Percentiles rank a stretch among this genome's conserved stretches.
These are phyloP conservation scores for Raphanus raphanistrum DNA, from an alignment of 345 rosid genomes.

Conservation along the genomic window DNA sequence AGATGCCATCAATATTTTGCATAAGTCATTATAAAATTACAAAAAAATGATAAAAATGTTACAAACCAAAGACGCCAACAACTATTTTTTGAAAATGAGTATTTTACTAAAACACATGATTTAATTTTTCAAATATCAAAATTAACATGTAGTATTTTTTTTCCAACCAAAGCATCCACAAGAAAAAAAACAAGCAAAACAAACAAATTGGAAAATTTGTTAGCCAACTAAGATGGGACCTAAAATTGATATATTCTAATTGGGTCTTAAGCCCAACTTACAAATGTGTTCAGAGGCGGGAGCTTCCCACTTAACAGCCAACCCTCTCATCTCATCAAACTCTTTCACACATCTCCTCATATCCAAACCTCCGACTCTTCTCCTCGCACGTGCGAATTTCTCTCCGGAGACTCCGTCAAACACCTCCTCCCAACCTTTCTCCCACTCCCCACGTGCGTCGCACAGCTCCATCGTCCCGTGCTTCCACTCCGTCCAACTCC, in stretches of 20 bases:
- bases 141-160: not conserved
- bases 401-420: constrained; percentile 58
- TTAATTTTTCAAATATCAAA: not conserved
- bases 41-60: no score
- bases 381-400: constrained; percentile 52
- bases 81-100: no score
- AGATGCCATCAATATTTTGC: no score
- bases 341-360: constrained; percentile 52
- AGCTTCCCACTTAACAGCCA: constrained; percentile 59
- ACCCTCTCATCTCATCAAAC: constrained; percentile 53
- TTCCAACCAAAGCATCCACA: not conserved
- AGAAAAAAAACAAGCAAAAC: not conserved
- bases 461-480: constrained; percentile 61
- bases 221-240: not conserved
- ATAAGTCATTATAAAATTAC: no score
- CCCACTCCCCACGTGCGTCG: constrained; percentile 70
- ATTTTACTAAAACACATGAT: not conserved
- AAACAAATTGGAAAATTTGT: not conserved
- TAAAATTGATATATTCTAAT: constrained; percentile 6
- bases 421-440: constrained; percentile 63
- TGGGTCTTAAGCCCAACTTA: constrained; percentile 35
- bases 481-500: constrained; percentile 97
- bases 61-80: no score
- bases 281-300: constrained; percentile 69
- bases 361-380: constrained; percentile 41